phyloP scores from a whole-genome alignment of 1,284 basidiomycete species.

The Ceratobasidium sp. region DNA sequence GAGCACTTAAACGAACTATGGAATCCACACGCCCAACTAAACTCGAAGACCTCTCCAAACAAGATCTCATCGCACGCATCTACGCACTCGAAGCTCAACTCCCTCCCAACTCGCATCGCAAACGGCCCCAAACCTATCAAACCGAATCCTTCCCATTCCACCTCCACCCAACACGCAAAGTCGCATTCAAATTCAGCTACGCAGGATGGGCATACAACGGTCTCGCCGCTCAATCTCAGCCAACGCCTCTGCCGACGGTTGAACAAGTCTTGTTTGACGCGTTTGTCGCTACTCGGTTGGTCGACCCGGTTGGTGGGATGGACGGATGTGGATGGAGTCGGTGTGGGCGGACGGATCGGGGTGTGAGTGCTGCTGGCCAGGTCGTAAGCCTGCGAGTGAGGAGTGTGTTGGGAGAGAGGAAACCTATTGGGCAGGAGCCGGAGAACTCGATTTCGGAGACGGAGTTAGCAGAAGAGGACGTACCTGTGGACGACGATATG shows the following conservation, averaged over 20 bases:
- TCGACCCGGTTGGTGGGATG: slow-evolving; percentile 80
- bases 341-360: slow-evolving; percentile 95
- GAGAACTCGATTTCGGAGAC: neutral
- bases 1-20: slow-evolving; percentile 29
- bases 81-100: slow-evolving; percentile 64
- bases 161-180: slow-evolving; percentile 83
- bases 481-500: neutral
- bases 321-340: slow-evolving; percentile 91
- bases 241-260: slow-evolving; percentile 86
- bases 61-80: slow-evolving; percentile 76
- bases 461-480: neutral
- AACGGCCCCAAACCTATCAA: slow-evolving; percentile 28
- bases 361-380: slow-evolving; percentile 95
- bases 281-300: slow-evolving; percentile 76
- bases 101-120: slow-evolving; percentile 43
- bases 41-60: slow-evolving; percentile 55
- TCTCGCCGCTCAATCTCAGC: slow-evolving; percentile 82
- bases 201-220: slow-evolving; percentile 94
- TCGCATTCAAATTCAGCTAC: slow-evolving; percentile 93
- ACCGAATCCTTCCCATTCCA: slow-evolving; percentile 68
- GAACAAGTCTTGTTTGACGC: slow-evolving; percentile 91
- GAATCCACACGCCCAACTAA: slow-evolving; percentile 4
- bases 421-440: neutral
- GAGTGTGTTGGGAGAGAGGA: slow-evolving; percentile 61
- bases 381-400: slow-evolving; percentile 93